Evolutionary conservation across 106 monocot genomes (phyloP), one percentile per base, ranked within the genome.

Genomic region (Dendrobium catenatum): DNA sequence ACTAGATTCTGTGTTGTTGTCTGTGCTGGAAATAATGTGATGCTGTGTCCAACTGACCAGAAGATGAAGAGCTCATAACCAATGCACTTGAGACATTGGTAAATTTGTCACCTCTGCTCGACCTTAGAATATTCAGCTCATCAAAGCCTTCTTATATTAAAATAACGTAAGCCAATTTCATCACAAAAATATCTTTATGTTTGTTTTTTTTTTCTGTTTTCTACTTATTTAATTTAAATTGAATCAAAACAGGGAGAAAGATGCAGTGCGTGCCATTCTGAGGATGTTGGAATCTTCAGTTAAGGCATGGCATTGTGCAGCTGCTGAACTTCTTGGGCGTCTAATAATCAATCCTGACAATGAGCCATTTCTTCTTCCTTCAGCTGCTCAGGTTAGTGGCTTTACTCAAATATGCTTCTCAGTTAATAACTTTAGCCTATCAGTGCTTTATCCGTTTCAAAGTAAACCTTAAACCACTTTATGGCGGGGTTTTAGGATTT

Each of bases 301-400:
- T 72, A 99, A 89, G 79, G 88, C 88, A 56, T 99, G 95, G 95
- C 93, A 99, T 67, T 99, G 99, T 85, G 91, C 94, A 58, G 90
- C 94, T 81, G 99, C 95, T 74, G 95, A 99, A 91, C 77, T 99
- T 40, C 84, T 99, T 79, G 99, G 99, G 9, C 89, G 95, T 24
- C 82, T 99, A 75, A 88, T 99, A 76, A 93, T 99, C 84, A 99
- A 95, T 89, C 95, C 95, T 55, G 99, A 99, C 70, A 99, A 99
- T 79, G 99, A 99, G 80, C 87, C 95, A 73, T 99, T 91, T 91
- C 89, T 99, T 82, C 89, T 95, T 86, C 85, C 95, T 85, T 89
- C 79, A 68, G 81, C 88, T 72, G 95, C 95, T 4, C 93, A 93
- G 89, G 99, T 95, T 59, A 48, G 79, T 77, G 44, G 11, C 10